Base-by-base conservation (phyloP, 2,329 filamentous ascomycete species). In the Tolypocladium inflatum region DNA sequence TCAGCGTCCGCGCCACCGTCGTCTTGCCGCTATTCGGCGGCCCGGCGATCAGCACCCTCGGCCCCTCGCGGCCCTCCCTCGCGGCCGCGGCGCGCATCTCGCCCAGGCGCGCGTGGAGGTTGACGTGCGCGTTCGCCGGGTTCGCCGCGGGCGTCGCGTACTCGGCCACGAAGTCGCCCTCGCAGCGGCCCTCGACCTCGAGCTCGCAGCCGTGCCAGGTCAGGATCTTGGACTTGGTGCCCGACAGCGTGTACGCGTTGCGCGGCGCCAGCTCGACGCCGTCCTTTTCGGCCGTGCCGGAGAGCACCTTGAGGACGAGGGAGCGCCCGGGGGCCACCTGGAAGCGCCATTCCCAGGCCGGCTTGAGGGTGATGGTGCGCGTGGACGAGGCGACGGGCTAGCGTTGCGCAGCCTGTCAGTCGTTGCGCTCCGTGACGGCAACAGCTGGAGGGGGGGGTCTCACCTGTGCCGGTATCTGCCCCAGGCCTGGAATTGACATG, bases 121-220 rank as follows among this genome's bases (percentile, higher is more conserved):
- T 97, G 57, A 91, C 77, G 73, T 91, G 89, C 63, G 86, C 82
- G 58, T 87, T 83, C 78, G 92, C 88, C 4, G 90, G 88, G 38
- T 91, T 95, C 68, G 94, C 90, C 66, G 90, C 87, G 0, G 89
- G 74, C 71, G 83, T 74, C 78, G 83, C 58, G 58, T 83, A 87
- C 57, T 88, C 84, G 50, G 86, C 86, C 33, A 83, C 73, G 54
- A 74, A 75, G 61, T 83, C 79, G 57, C 76, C 71, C 52, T 82
- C 76, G 55, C 80, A 80, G 13, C 76, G 75, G 2, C 87, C 86
- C 50, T 80, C 84, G 59, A 97, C 80, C 72, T 97, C 90, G 60
- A 99, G 76, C 56, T 85, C 85, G 74, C 91, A 97, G 66, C 94
- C 93, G 68, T 93, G 86, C 88, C 91, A 96, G 55, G 92, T 96